Evolutionary conservation across 768 basidiomycete species (phyloP).

Genomic region (Tulasnella sp.): DNA sequence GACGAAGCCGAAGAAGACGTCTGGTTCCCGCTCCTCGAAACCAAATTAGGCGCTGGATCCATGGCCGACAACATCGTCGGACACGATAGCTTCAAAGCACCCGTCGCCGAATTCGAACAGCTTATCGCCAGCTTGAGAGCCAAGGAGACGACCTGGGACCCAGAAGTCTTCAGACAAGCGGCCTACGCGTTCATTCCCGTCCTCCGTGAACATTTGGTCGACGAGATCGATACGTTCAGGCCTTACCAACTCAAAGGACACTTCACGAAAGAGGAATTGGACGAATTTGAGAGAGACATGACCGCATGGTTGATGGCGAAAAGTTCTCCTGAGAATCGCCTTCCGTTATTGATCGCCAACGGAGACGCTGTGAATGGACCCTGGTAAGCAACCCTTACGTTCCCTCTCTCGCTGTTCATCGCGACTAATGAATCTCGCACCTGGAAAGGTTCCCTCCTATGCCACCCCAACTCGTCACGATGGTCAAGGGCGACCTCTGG

Average conservation of each 20-base stretch:
- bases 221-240: constrained; percentile 7
- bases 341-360: neutral
- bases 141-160: neutral
- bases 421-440: neutral
- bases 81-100: neutral
- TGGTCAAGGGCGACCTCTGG: constrained; percentile 2
- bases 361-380: constrained; percentile 7
- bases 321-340: neutral
- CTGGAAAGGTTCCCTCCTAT: neutral
- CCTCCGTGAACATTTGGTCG: neutral
- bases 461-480: neutral
- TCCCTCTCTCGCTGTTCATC: neutral
- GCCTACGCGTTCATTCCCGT: neutral
- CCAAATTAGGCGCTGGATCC: neutral
- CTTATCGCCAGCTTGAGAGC: neutral
- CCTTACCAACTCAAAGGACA: neutral
- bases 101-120: neutral
- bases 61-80: constrained; percentile 8
- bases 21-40: constrained; percentile 9
- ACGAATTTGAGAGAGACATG: neutral
- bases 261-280: constrained; percentile 2
- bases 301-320: neutral
- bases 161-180: neutral
- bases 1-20: constrained; percentile 1
- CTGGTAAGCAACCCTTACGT: neutral